Evolutionary conservation across 75 land plant species (phyloP).

Genomic region (Pinus albicaulis): DNA sequence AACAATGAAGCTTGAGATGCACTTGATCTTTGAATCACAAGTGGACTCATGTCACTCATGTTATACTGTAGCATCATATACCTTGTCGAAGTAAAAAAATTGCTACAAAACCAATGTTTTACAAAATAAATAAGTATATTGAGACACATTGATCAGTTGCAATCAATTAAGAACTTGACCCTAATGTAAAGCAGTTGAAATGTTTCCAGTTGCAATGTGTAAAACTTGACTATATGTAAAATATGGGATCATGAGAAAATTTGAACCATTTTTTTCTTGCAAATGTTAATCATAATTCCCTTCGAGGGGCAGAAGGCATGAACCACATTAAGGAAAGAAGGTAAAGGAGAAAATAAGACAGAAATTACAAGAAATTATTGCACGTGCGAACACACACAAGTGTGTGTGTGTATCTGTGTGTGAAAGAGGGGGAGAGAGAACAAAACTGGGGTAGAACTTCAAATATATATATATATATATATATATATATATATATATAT

Average conservation of each 20-base stretch:
- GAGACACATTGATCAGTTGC: slow-evolving; percentile 19
- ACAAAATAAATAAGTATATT: background rate
- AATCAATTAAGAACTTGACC: slow-evolving; percentile 33
- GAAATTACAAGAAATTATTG: background rate
- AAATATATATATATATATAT: background rate
- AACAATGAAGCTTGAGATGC: slow-evolving; percentile 43
- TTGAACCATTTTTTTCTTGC: background rate
- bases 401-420: background rate
- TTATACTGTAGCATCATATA: slow-evolving; percentile 26
- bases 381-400: background rate
- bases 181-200: slow-evolving; percentile 44
- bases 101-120: background rate
- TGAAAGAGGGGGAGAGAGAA: too few species aligned
- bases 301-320: slow-evolving; percentile 1
- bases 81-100: too few species aligned
- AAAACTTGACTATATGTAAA: slow-evolving; percentile 27
- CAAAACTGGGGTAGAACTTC: background rate
- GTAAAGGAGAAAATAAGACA: background rate
- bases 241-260: background rate
- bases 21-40: slow-evolving; percentile 43
- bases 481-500: too few species aligned
- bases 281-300: background rate
- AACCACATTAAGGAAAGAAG: background rate
- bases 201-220: slow-evolving; percentile 28
- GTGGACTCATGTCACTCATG: slow-evolving; percentile 34